Evolutionary conservation across 2,329 filamentous ascomycete genomes (phyloP), one percentile per base, ranked within the genome.

Genomic region (Sporothrix curviconia): DNA sequence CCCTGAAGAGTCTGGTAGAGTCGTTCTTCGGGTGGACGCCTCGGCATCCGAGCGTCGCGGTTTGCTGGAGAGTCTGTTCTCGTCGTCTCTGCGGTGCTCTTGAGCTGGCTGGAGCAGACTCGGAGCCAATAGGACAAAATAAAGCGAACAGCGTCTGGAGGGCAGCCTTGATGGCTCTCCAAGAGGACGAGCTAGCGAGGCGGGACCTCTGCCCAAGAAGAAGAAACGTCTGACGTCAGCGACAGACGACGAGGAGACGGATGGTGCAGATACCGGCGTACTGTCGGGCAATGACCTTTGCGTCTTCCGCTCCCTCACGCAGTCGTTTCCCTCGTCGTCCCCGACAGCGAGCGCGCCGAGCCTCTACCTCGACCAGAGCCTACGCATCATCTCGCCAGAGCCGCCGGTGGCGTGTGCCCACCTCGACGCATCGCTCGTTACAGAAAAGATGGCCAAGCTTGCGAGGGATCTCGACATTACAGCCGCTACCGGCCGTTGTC

Each of bases 301-400:
- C 7, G n/a, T 11, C 11, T 15, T 50, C 4, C 32, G 47, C 3
- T 7, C 4, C 47, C 32, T 37, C 17, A 36, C 47, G 3, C 47
- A 36, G 19, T 22, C 47, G 9, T 49, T 47, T 17, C 36, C 43
- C 15, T 55, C 56, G 1, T 50, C 52, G 22, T 50, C 57, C 3
- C 28, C 57, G 2, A 51, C 52, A 3, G n/a, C 56, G 1, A 54
- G 42, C n/a, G 34, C 42, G 2, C 46, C 57, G 2, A 47, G 47
- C 12, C 32, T 40, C n/a, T 30, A 39, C 12, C 15, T 11, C 17
- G 37, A 43, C 30, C 24, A 37, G 4, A 50, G 22, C 25, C 68
- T 81, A 6, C 76, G 79, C 46, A 81, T 89, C 49, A 70, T 71
- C 3, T 72, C 85, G 0, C 78, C 80, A 0, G 76, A 75, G 0